phyloP scores from a whole-genome alignment of 2,329 filamentous ascomycete genomes.

The Trichoderma harzianum region DNA sequence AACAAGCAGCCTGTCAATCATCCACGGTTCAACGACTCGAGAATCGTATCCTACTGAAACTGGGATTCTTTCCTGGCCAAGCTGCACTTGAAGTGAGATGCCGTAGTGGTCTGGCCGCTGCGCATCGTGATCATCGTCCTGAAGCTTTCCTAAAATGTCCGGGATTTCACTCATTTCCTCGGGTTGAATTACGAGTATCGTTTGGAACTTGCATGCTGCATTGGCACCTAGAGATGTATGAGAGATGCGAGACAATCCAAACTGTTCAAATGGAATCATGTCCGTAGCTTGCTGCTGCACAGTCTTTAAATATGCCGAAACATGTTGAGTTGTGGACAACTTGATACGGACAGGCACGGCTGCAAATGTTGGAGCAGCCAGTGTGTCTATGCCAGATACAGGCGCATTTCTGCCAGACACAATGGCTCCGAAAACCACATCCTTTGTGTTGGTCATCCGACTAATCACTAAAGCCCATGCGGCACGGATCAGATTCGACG shows the following conservation, averaged over 20 bases:
- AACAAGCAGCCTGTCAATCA: background rate
- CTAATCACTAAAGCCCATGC: slow-evolving; percentile 50
- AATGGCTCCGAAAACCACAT: slow-evolving; percentile 42
- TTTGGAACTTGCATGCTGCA: background rate
- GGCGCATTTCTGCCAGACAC: slow-evolving; percentile 22
- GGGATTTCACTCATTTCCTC: background rate
- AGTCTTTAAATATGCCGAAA: background rate
- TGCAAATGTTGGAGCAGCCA: slow-evolving; percentile 24
- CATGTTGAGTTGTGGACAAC: background rate
- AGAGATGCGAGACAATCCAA: background rate
- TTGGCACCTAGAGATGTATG: background rate
- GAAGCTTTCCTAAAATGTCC: background rate
- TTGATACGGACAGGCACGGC: slow-evolving; percentile 20
- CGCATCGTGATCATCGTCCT: background rate
- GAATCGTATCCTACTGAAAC: slow-evolving; percentile 9
- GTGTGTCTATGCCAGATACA: slow-evolving; percentile 19
- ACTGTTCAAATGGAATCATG: slow-evolving; percentile 5
- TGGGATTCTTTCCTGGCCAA: background rate
- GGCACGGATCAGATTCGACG: slow-evolving; percentile 27
- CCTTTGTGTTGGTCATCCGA: slow-evolving; percentile 40
- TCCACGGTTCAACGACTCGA: background rate
- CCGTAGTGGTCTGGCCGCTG: background rate
- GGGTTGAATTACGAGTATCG: background rate
- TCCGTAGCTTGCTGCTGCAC: background rate
- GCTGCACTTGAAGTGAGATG: background rate